phyloP scores from a whole-genome alignment of 192 early-diverging fungal species.

The Linnemannia exigua region DNA sequence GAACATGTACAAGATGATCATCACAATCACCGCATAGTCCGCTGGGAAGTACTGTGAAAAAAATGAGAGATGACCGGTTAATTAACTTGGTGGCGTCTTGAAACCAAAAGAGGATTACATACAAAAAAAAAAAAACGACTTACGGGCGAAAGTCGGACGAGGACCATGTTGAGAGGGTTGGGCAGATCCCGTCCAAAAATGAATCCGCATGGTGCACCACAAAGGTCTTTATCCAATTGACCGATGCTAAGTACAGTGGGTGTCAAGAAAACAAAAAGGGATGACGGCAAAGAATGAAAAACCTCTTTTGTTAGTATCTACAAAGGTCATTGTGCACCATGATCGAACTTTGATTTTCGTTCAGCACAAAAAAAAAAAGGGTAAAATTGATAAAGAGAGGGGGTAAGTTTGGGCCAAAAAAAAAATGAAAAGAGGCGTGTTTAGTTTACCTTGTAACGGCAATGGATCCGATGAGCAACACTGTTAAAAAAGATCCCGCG shows the following conservation, averaged over 20 bases:
- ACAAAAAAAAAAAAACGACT: background rate
- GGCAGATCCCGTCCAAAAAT: slow-evolving; percentile 62
- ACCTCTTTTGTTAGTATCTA: background rate
- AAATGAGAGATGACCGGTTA: background rate
- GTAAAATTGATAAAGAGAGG: background rate
- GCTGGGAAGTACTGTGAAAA: slow-evolving; percentile 61
- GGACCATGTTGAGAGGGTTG: slow-evolving; percentile 66
- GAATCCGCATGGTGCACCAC: slow-evolving; percentile 69
- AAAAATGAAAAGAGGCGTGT: too few species aligned
- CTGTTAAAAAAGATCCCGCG: slow-evolving; percentile 14
- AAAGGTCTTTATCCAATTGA: slow-evolving; percentile 61
- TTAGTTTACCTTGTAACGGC: slow-evolving; percentile 37
- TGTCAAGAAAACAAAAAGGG: background rate
- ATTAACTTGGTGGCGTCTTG: background rate
- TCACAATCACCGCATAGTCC: slow-evolving; percentile 66
- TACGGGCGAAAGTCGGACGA: slow-evolving; percentile 64
- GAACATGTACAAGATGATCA: slow-evolving; percentile 68
- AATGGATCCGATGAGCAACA: slow-evolving; percentile 34
- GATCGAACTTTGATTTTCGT: background rate
- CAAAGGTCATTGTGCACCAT: background rate
- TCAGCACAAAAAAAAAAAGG: background rate
- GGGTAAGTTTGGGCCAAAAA: too few species aligned
- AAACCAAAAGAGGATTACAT: background rate
- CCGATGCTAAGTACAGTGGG: slow-evolving; percentile 55
- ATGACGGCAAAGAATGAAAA: slow-evolving; percentile 1